Conservation (phyloP, 169 alveolate species). For the Cryptosporidium parvum region DNA sequence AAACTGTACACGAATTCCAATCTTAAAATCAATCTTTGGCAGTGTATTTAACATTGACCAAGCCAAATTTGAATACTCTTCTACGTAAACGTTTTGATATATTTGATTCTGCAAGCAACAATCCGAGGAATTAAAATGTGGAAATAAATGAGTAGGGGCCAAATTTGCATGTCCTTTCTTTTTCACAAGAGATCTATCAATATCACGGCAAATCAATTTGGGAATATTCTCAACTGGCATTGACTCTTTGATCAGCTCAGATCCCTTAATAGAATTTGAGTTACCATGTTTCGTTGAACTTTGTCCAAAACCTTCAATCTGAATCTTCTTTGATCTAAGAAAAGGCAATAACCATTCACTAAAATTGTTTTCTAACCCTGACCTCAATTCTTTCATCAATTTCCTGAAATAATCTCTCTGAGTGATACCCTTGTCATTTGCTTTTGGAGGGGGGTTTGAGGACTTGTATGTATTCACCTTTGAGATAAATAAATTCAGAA, state of each 20-base stretch:
- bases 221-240: constrained; percentile 46
- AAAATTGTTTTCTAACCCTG: constrained; percentile 33
- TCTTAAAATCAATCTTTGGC: constrained; percentile 53
- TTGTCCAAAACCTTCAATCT: constrained; percentile 32
- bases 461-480: constrained; percentile 25
- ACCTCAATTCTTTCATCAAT: constrained; percentile 55
- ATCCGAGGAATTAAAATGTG: constrained; percentile 62
- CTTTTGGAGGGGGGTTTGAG: constrained; percentile 53
- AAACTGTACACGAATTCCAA: constrained; percentile 46
- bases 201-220: constrained; percentile 53
- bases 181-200: constrained; percentile 56
- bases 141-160: constrained; percentile 59
- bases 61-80: constrained; percentile 33
- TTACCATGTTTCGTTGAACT: constrained; percentile 4
- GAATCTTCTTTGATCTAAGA: constrained; percentile 34
- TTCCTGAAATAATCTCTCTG: constrained; percentile 23
- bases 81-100: constrained; percentile 56
- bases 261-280: constrained; percentile 16
- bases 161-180: constrained; percentile 68
- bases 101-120: constrained; percentile 58
- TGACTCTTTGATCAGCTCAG: constrained; percentile 25
- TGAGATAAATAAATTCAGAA: constrained; percentile 29
- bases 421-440: neutral
- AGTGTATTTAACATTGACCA: constrained; percentile 43
- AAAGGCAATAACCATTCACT: constrained; percentile 71